phyloP scores from a whole-genome alignment of 2,329 filamentous ascomycete species.

The Chaetomiaceae sp. region DNA sequence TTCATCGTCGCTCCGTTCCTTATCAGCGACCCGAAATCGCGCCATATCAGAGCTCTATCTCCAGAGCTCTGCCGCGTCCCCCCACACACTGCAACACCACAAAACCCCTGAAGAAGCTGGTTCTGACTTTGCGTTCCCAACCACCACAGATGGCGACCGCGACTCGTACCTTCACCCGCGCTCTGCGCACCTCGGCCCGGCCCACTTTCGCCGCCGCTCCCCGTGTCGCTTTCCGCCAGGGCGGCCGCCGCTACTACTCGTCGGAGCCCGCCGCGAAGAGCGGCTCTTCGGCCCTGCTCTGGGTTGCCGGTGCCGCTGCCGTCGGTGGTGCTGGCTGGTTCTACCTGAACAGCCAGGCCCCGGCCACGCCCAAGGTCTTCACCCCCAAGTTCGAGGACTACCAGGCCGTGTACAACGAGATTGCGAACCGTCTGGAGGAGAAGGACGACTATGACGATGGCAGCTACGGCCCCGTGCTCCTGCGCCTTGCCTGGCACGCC shows the following conservation, averaged over 20 bases:
- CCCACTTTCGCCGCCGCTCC: slow-evolving; percentile 55
- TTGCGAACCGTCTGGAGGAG: slow-evolving; percentile 75
- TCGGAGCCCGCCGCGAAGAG: slow-evolving; percentile 55
- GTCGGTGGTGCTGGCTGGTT: slow-evolving; percentile 60
- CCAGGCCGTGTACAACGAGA: slow-evolving; percentile 88
- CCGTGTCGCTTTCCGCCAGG: slow-evolving; percentile 66
- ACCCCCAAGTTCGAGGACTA: slow-evolving; percentile 80
- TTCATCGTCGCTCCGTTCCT: slow-evolving; percentile 25
- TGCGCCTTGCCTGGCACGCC: slow-evolving; percentile 90
- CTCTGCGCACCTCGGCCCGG: slow-evolving; percentile 55
- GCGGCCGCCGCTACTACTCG: slow-evolving; percentile 74
- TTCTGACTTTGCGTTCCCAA: slow-evolving; percentile 14
- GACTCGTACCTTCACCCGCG: slow-evolving; percentile 52
- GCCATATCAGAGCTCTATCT: not conserved
- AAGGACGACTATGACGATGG: slow-evolving; percentile 96
- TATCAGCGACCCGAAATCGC: slow-evolving; percentile 6
- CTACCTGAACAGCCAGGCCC: slow-evolving; percentile 53
- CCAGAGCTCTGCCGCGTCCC: not conserved
- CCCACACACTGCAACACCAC: not conserved
- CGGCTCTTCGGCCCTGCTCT: slow-evolving; percentile 46
- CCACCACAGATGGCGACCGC: slow-evolving; percentile 42
- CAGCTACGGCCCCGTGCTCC: slow-evolving; percentile 85
- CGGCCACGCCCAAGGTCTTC: slow-evolving; percentile 55
- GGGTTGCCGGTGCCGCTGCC: slow-evolving; percentile 54
- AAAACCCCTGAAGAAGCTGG: not conserved